phyloP scores from a whole-genome alignment of 768 basidiomycete species.

The Boletus subcaerulescens region DNA sequence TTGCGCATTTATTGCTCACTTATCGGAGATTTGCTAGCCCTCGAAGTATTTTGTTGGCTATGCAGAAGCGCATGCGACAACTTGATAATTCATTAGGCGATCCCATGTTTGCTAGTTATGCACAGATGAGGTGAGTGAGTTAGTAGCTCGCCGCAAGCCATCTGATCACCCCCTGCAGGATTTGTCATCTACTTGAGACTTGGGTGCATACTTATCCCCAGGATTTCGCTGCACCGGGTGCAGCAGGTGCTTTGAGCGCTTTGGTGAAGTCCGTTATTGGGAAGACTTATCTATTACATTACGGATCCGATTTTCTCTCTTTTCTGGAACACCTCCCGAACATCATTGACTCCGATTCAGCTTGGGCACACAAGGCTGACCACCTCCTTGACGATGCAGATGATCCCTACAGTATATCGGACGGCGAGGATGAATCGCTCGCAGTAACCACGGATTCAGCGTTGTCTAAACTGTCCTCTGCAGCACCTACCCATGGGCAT shows the following conservation, averaged over 20 bases:
- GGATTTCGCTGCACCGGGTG: conserved; percentile 77
- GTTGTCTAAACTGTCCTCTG: conserved; percentile 25
- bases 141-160: background rate
- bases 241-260: conserved; percentile 68
- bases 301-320: conserved; percentile 78
- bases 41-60: conserved; percentile 73
- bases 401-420: conserved; percentile 51
- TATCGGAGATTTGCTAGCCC: conserved; percentile 83
- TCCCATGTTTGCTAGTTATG: conserved; percentile 84
- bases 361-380: conserved; percentile 73
- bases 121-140: conserved; percentile 71
- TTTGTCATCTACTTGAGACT: conserved; percentile 72
- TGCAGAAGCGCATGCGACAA: conserved; percentile 84
- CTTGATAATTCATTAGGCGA: conserved; percentile 70
- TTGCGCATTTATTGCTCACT: conserved; percentile 78
- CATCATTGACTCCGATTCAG: conserved; percentile 62
- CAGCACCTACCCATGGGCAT: conserved; percentile 19
- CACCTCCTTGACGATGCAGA: conserved; percentile 59
- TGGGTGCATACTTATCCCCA: conserved; percentile 77
- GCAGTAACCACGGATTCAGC: conserved; percentile 33
- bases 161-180: conserved; percentile 41
- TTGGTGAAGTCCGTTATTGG: conserved; percentile 76
- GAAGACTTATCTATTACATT: conserved; percentile 80
- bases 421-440: conserved; percentile 47
- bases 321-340: conserved; percentile 68